Evolutionary conservation across 116 monocot species (phyloP), one percentile per base, ranked within the genome.

Genomic region (Thalassia testudinum): DNA sequence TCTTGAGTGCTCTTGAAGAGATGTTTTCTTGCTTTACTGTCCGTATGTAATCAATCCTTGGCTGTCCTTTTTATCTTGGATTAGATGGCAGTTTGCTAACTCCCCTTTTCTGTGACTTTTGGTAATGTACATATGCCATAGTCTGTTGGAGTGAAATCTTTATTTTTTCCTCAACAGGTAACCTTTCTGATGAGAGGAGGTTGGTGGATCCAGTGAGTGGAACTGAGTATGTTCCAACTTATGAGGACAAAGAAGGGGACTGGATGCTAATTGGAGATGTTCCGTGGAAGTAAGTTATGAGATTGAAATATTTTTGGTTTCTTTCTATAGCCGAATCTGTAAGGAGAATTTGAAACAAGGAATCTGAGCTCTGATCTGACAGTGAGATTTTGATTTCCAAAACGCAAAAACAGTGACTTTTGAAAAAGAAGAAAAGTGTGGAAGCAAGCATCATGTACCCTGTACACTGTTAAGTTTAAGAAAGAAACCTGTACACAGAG

Each of bases 181-280:
- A 45, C 28, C 53, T 7, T 28, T 27, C 26, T 29, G 34, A 63
- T 28, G 91, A 84, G 69, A 78, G 76, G 62, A 78, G 66, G 58
- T 67, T 92, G 59, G 86, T 79, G 37, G 92, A 92, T 69, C 79
- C 79, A 0, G 66, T 92, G 50, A 82, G 65, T 37, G 83, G 92
- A 49, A 73, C 74, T 2, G 83, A 86, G 68, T 92, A 79, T 27
- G 82, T 92, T 24, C 86, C 86, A 0, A 72, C 72, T 27, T 72
- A 72, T 27, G 72, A 72, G 54, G 72, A 72, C 44, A 66, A 62
- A 50, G 72, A 72, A 13, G 72, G 72, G 4, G 72, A 72, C 50
- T 72, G 72, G 72, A 72, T 72, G 72, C 66, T 72, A 19, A 66
- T 66, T 12, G 72, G 72, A 21, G 72, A 73, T 28, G 72, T 73